Evolutionary conservation across 2,329 filamentous ascomycete species (phyloP), one percentile per base, ranked within the genome.

Genomic region (Cephalotrichum gorgonifer): DNA sequence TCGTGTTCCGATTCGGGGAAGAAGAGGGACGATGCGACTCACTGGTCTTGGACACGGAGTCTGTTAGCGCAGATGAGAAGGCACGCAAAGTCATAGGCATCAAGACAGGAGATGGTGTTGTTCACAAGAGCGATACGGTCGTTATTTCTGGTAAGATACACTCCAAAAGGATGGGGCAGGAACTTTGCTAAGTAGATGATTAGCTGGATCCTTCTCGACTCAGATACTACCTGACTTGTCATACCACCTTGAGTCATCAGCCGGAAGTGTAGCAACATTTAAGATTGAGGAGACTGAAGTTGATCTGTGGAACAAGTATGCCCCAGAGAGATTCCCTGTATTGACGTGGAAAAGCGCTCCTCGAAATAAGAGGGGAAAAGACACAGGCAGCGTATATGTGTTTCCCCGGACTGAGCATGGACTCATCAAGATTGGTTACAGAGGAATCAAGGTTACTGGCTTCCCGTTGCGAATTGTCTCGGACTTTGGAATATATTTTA

Each of bases 201-300:
- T 12, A 63, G 61, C 61, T 23, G 61, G 60, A 6, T 62, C 61
- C 2, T 62, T 60, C 47, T 61, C 61, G 1, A 62, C 61, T 2
- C 60, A 63, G 43, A 49, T 62, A 11, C 48, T 62, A 11, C 57
- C 58, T 2, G 55, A 58, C 15, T 47, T 62, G 28, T 55, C 57
- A 23, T 60, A 60, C 25, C 58, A 60, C 22, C 54, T 62, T 1
- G 60, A 62, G 48, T 62, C 59, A 0, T 60, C 60, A 8, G 59
- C 57, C 3, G 59, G 60, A 8, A 62, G 59, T 28, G 27, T 60
- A 7, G 60, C 56, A 6, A 62, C 54, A 0, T 62, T 61, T 43
- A 60, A 58, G 43, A 59, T 62, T 41, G 56, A 59, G 28, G 31
- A 50, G 31, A 48, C 7, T 1, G 51, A 58, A 45, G 54, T 35